Evolutionary conservation across 441 rosid genomes (phyloP), one percentile per base, ranked within the genome.

Genomic region (Adansonia grandidieri): DNA sequence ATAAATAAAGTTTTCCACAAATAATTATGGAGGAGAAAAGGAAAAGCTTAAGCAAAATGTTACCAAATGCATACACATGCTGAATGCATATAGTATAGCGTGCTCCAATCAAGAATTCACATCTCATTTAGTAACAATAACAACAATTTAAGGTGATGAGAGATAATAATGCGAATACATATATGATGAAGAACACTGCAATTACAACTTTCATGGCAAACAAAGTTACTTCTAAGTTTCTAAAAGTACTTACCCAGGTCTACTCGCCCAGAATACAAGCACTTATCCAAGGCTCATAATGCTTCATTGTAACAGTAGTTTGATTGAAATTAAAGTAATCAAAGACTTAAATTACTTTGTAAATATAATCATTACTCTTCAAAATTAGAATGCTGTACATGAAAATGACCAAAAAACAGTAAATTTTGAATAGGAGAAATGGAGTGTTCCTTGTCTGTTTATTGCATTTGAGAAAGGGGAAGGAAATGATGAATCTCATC

Each of bases 1-100:
- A 77, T 44, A 62, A 5, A 74, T 8, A 63, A 81, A 10, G 68
- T 66, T 28, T 42, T 20, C 45, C n/a, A 42, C 10, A 69, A 78
- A 19, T 56, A 28, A 74, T 8, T 22, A 22, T 2, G 54, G 24
- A 63, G 48, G 15, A 83, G 57, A 32, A 45, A 9, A 20, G 32
- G 65, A 64, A 48, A 48, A 48, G 32, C 1, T 51, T 42, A 14
- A 66, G 40, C n/a, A 63, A 42, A 78, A 51, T 19, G 44, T 9
- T 67, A 24, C 24, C n/a, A 6, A 51, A 32, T 32, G 37, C 10
- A 65, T 24, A 7, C 22, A 47, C 7, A 8, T 61, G 20, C 32
- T 3, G 10, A 10, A 72, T 72, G 48, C 50, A 32, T 67, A 44
- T 65, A 4, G 8, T 4, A 0, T 32, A 6, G 22, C 11, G 11